Base-by-base conservation (phyloP, 139 green algal genomes). In the Zygnema cylindricum region DNA sequence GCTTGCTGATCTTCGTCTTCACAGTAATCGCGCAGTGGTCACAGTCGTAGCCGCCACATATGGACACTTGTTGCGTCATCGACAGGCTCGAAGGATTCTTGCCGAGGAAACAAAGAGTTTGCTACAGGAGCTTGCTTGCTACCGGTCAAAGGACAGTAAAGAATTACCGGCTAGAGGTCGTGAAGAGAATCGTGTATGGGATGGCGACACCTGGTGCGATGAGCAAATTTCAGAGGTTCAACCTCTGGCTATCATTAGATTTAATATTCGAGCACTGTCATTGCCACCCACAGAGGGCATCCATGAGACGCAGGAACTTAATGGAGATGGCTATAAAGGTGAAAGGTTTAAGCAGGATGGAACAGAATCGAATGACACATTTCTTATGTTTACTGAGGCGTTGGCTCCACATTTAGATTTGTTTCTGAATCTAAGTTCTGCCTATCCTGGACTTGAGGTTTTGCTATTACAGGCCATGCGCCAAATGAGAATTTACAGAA, bases 381-480 rank as follows among this genome's bases (percentile, higher is more conserved):
- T 25, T 16, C 7, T 7, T 16, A 7, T 16, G 7, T 63, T 16
- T 63, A 25, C 71, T 25, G 16, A 16, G 3, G 21, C 21, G 71
- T 43, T 79, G 71, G 16, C 16, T 16, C 71, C 71, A 23, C 21
- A 16, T 43, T 43, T 79, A 16, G 7, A 16, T 23, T 16, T 41
- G 71, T 79, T 63, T 63, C 49, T 16, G 49, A 16, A 63, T 7
- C 49, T 63, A 16, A 63, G 7, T 25, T 16, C 49, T 25, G 49
- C 49, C 7, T 16, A 79, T 43, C 71, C 71, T 7, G 36, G 71
- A 43, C 16, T 79, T 3, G 11, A 79, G 16, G 36, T 79, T 41
- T 16, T 43, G 71, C 71, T 79, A 11, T 16, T 79, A 16, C 71
- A 79, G 16, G 71, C 71, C 71, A 43, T 79, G 71, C 71, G 71